These are phyloP conservation scores for Thelonectria olida DNA, from an alignment of 2,329 filamentous ascomycete species.

Conservation along the genomic window DNA sequence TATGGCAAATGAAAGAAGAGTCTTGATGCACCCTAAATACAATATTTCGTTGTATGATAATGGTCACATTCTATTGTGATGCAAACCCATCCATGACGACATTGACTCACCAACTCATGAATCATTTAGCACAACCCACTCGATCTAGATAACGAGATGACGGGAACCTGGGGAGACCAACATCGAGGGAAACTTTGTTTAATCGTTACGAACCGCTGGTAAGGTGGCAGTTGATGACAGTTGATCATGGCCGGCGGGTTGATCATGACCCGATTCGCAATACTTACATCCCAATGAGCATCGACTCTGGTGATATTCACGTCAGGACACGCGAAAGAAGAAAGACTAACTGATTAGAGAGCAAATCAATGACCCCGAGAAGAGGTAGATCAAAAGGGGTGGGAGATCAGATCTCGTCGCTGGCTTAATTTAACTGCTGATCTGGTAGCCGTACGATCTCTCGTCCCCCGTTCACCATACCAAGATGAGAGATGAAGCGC, in stretches of 20 bases:
- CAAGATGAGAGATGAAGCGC: neutral
- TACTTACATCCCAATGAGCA: neutral
- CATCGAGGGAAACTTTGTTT: neutral
- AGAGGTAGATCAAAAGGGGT: neutral
- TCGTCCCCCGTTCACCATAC: neutral
- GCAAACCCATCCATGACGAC: slow-evolving; percentile 35
- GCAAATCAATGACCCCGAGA: neutral
- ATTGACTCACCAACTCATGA: slow-evolving; percentile 28
- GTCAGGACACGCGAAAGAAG: neutral
- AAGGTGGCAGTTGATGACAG: neutral
- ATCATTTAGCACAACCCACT: slow-evolving; percentile 24
- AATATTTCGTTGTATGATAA: neutral
- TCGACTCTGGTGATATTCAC: neutral
- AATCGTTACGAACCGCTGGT: neutral
- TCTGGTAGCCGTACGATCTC: neutral
- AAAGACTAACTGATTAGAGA: neutral
- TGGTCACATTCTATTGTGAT: slow-evolving; percentile 23
- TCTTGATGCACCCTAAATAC: too few species aligned
- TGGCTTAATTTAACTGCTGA: neutral
- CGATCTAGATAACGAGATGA: neutral
- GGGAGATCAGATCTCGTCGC: neutral
- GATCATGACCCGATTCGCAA: neutral
- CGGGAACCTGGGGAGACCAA: neutral
- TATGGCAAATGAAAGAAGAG: neutral
- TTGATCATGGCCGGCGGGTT: neutral